Evolutionary conservation across 2,329 filamentous ascomycete species (phyloP), one percentile per base, ranked within the genome.

Genomic region (Metarhizium guizhouense): DNA sequence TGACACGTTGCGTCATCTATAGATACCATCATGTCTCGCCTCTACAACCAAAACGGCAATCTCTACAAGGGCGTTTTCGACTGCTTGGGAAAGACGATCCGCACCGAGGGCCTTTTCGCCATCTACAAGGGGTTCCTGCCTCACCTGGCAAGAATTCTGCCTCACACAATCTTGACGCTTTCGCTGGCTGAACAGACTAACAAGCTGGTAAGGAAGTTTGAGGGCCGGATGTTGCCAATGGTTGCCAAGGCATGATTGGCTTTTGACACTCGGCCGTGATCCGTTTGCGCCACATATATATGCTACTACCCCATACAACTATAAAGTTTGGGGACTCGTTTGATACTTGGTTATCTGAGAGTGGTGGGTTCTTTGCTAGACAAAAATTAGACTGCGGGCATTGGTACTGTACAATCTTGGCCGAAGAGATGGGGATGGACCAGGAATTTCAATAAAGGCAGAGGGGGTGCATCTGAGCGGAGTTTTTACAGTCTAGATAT

Each of bases 41-140:
- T 99, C 78, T 99, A 99, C 79, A 99, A 99, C 76, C 94, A 99
- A 72, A 95, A 92, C 59, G 94, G 94, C 53, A 95, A 96, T 69
- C 80, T 99, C n/a, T 99, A 99, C 78, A 86, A 82, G 63, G 88
- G 92, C 57, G 90, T 95, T 4, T 88, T 95, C 60, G 94, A 99
- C 74, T 99, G 94, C 70, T 73, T 97, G 58, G 83, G 82, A 69
- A 92, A 96, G 75, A 99, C 94, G 0, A 80, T 99, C 58, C 87
- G 86, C 68, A 96, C 90, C 0, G 94, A 99, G 70, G 94, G 94
- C 25, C 65, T 96, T 53, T 74, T 97, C 50, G 94, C 94, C 58
- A 89, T 99, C 57, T 99, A 99, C 79, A 99, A 99, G 78, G 94
- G 94, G 57, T 96, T 95, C 77, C 84, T 96, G 67, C 94, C 94